Conservation (phyloP, 164 flowering plant species). For the Cinnamomum chago region DNA sequence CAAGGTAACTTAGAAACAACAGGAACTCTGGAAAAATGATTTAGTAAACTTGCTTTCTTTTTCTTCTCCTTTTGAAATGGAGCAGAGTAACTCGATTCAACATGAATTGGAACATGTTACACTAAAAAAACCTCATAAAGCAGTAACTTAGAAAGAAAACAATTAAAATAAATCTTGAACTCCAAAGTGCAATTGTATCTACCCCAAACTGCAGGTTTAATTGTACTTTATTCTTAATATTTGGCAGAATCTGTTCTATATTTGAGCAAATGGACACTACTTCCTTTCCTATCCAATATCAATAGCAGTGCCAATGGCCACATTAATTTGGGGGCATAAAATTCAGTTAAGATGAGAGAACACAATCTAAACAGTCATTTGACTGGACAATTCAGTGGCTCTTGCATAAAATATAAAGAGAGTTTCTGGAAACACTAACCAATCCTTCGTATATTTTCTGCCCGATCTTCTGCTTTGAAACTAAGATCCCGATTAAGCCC, state of each 20-base stretch:
- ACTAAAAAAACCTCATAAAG: neutral
- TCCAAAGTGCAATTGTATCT: too few species aligned
- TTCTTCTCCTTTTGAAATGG: too few species aligned
- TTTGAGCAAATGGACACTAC: too few species aligned
- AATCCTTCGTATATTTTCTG: slow-evolving; percentile 82
- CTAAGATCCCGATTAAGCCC: slow-evolving; percentile 75
- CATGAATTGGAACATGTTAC: too few species aligned
- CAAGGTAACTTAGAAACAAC: neutral
- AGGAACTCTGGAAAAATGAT: neutral
- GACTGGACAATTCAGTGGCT: neutral
- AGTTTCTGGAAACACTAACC: slow-evolving; percentile 38
- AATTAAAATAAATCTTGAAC: too few species aligned
- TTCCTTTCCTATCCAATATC: too few species aligned
- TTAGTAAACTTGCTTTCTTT: too few species aligned
- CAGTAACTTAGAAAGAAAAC: neutral
- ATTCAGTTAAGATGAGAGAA: neutral
- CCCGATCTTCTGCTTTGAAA: slow-evolving; percentile 83
- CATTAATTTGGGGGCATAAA: too few species aligned
- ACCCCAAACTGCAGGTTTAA: too few species aligned
- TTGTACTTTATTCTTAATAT: too few species aligned
- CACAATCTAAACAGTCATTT: neutral
- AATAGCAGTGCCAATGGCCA: neutral
- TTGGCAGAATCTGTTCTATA: neutral
- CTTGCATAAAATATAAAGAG: neutral
- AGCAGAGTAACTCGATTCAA: too few species aligned